Conservation (phyloP, 768 basidiomycete genomes). For the Podaxis sp. region DNA sequence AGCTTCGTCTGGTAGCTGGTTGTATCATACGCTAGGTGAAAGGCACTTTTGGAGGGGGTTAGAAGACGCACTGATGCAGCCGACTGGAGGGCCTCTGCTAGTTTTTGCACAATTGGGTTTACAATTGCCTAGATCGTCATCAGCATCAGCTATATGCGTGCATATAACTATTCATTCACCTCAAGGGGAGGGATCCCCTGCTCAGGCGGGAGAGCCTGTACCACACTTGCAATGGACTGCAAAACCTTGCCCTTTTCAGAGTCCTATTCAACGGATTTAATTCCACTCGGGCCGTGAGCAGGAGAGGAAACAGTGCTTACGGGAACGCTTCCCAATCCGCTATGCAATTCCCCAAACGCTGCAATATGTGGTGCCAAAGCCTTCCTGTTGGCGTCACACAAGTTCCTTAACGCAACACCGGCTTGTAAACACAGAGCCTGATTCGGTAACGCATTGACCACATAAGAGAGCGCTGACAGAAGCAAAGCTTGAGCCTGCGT, state of each 20-base stretch:
- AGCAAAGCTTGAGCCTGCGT: constrained; percentile 33
- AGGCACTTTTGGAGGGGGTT: neutral
- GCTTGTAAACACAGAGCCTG: constrained; percentile 62
- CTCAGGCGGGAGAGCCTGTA: constrained; percentile 79
- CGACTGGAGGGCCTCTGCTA: constrained; percentile 57
- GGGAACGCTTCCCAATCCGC: constrained; percentile 66
- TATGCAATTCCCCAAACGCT: constrained; percentile 82
- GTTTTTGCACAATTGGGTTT: constrained; percentile 64
- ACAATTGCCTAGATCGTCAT: constrained; percentile 57
- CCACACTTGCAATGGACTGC: constrained; percentile 89
- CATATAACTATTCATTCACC: constrained; percentile 30
- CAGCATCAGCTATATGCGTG: neutral
- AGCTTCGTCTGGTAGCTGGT: constrained; percentile 70
- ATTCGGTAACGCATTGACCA: constrained; percentile 68
- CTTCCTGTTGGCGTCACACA: constrained; percentile 88
- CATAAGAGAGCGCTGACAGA: constrained; percentile 62
- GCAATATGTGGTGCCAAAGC: constrained; percentile 79
- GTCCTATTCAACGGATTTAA: constrained; percentile 38
- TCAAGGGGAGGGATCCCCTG: constrained; percentile 78
- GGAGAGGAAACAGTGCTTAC: constrained; percentile 36
- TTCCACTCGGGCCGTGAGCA: neutral
- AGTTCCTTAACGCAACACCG: constrained; percentile 75
- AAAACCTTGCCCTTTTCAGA: constrained; percentile 87
- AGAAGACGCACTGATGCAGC: constrained; percentile 42
- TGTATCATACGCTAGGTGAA: neutral